Evolutionary conservation across 2,329 filamentous ascomycete genomes (phyloP), one percentile per base, ranked within the genome.

Genomic region (Rutstroemia sp.): DNA sequence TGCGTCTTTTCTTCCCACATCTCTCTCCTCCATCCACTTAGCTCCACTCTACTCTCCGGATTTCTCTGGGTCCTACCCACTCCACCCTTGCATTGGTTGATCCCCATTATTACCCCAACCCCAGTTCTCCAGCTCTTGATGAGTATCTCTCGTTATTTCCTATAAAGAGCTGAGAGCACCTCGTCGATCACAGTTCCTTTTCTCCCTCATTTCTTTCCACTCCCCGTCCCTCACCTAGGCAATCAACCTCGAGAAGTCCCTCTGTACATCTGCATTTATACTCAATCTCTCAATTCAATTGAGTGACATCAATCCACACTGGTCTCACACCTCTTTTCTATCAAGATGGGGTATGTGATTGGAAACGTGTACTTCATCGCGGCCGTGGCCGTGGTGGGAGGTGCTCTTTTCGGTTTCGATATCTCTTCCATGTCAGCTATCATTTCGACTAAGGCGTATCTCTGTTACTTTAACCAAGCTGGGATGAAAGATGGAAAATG

Each of bases 371-470:
- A 69, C 52, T 62, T 65, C 16, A 69, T 69, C 51, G 63, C 67
- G 51, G 67, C 67, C 7, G 65, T 68, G 18, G 61, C 67, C 34
- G 67, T 69, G 19, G 63, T 69, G 19, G 67, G 67, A 27, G 67
- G 67, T 52, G 67, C 60, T 18, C 58, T 69, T 2, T 69, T 69
- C 46, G 66, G 66, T 49, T 82, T 82, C 67, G 79, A 82, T 60
- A 80, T 82, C 58, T 76, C 75, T 27, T 81, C 79, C 57, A 82
- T 82, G 76, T 78, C 76, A 16, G 80, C 79, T 57, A 81, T 81
- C 65, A 77, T 81, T 59, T 76, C 75, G 27, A 76, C 76, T 12
- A 21, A 55, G 21, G 72, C 77, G 55, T 82, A 81, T 63, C 72
- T 77, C 54, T 72, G 75, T 1, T 81, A 76, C 70, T 82, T 81